Evolutionary conservation across 2,329 filamentous ascomycete genomes (phyloP).

Genomic region (Colletotrichum tropicale): DNA sequence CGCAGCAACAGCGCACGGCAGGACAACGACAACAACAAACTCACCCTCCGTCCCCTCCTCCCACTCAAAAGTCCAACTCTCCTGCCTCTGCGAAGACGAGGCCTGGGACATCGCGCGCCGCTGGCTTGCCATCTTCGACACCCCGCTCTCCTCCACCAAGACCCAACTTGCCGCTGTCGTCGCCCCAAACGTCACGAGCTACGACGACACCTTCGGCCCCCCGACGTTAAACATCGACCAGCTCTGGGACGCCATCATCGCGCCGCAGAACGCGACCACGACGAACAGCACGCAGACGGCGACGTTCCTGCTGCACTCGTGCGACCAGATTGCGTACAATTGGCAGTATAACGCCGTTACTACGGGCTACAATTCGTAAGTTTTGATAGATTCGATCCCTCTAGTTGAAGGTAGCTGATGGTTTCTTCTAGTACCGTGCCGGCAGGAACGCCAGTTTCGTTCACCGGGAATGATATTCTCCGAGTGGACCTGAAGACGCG

Average conservation of each 20-base stretch:
- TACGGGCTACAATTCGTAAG: constrained; percentile 1
- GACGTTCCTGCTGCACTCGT: not conserved
- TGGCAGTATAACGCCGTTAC: not conserved
- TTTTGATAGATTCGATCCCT: too few species aligned
- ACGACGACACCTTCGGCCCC: not conserved
- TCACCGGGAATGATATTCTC: not conserved
- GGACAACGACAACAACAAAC: not conserved
- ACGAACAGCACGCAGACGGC: not conserved
- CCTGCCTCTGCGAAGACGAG: constrained; percentile 9
- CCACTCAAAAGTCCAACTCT: not conserved
- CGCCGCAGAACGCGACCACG: not conserved
- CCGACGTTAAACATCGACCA: not conserved
- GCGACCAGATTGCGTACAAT: constrained; percentile 7
- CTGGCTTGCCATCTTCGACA: constrained; percentile 8
- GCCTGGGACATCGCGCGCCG: not conserved
- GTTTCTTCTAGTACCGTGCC: not conserved
- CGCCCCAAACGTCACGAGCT: not conserved
- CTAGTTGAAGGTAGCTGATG: too few species aligned
- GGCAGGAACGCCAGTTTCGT: not conserved
- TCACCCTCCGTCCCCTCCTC: not conserved
- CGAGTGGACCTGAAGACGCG: not conserved
- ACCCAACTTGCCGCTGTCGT: constrained; percentile 1
- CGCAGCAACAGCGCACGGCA: not conserved
- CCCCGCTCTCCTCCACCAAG: not conserved
- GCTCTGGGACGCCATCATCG: not conserved